These are phyloP conservation scores for Stipa capillata DNA, from an alignment of 176 grass and related monocot species.

Conservation along the genomic window DNA sequence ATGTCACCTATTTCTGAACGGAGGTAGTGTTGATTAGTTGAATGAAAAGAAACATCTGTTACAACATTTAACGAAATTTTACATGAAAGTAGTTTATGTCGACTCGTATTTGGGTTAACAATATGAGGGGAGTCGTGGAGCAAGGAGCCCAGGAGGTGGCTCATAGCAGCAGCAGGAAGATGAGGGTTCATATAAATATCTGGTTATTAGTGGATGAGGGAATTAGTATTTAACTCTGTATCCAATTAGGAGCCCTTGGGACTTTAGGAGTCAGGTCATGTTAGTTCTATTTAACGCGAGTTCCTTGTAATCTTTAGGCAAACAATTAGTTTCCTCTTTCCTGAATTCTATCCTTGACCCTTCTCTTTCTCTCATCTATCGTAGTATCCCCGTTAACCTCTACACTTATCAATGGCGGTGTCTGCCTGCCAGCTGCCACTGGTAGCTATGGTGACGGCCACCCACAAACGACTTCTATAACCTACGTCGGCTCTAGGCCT, in stretches of 20 bases:
- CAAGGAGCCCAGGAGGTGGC: background rate
- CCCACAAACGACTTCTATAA: no score
- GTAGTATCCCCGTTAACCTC: no score
- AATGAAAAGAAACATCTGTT: background rate
- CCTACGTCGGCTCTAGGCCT: no score
- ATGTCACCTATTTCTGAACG: no score
- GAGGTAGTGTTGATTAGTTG: no score
- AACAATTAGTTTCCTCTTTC: background rate
- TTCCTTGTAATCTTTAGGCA: background rate
- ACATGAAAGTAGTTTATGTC: background rate
- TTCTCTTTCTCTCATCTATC: no score
- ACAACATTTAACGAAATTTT: background rate
- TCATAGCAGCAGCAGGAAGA: background rate
- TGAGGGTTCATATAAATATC: background rate
- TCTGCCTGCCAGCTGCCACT: no score
- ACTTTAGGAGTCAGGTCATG: background rate
- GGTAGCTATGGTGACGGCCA: no score
- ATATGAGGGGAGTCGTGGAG: background rate
- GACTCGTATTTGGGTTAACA: background rate
- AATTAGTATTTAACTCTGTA: background rate
- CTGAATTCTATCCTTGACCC: no score
- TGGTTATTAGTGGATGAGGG: background rate
- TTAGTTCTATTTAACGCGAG: background rate
- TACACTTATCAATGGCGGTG: no score
- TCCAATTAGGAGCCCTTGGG: background rate